Conservation (phyloP, 2,329 filamentous ascomycete genomes). For the Aspergillus sp. region DNA sequence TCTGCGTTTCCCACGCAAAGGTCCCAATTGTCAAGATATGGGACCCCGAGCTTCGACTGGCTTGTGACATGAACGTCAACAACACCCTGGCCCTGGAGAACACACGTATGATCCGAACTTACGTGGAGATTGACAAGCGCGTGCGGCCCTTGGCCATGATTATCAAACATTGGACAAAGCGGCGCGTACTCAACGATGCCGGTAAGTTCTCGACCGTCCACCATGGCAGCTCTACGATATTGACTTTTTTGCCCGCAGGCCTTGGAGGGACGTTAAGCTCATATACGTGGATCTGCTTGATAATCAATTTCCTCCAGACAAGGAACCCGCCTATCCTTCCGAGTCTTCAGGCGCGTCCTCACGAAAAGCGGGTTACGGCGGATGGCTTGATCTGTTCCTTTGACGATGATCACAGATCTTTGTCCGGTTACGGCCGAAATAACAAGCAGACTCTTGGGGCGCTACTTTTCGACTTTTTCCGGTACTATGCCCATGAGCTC, state of each 20-base stretch:
- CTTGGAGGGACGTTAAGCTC: conserved; percentile 92
- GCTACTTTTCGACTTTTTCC: conserved; percentile 91
- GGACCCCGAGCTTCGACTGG: conserved; percentile 82
- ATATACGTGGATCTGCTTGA: conserved; percentile 98
- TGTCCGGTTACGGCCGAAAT: conserved; percentile 62
- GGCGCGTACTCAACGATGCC: conserved; percentile 87
- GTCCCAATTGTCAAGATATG: conserved; percentile 98
- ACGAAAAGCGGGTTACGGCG: conserved; percentile 50
- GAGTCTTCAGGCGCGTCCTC: conserved; percentile 65
- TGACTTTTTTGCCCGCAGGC: conserved; percentile 46
- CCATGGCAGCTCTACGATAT: conserved; percentile 1
- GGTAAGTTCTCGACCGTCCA: conserved; percentile 48
- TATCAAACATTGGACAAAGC: conserved; percentile 94
- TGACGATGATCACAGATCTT: conserved; percentile 70
- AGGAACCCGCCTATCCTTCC: conserved; percentile 76
- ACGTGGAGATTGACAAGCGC: conserved; percentile 84
- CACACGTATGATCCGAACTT: conserved; percentile 94
- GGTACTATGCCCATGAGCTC: conserved; percentile 86
- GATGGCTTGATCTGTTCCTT: conserved; percentile 67
- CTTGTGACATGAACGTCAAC: conserved; percentile 98
- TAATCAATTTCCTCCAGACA: conserved; percentile 90
- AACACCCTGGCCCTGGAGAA: conserved; percentile 92
- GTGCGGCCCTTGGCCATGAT: conserved; percentile 92
- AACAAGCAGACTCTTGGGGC: conserved; percentile 78
- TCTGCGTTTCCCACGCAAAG: conserved; percentile 89